Evolutionary conservation across 192 early-diverging fungal genomes (phyloP).

Genomic region (Jimgerdemannia lactiflua): DNA sequence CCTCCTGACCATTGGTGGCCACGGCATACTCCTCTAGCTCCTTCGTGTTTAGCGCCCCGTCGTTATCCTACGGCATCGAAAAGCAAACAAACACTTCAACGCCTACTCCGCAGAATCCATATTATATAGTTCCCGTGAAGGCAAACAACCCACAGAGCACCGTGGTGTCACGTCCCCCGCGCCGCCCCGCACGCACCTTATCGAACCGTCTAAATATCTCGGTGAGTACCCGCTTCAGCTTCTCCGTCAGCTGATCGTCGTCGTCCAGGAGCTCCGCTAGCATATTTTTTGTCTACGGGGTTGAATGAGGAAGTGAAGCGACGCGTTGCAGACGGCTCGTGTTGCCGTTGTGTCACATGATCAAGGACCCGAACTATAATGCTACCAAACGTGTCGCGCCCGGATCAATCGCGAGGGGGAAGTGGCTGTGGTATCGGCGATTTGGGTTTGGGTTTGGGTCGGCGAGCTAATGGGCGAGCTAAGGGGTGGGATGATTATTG

Average conservation of each 20-base stretch:
- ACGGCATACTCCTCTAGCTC: conserved; percentile 47
- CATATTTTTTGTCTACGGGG: background rate
- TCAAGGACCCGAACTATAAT: too few relatives aligned
- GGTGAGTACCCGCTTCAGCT: conserved; percentile 17
- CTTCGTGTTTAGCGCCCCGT: conserved; percentile 36
- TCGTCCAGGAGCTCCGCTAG: background rate
- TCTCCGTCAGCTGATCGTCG: background rate
- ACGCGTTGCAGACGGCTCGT: background rate
- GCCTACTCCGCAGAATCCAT: background rate
- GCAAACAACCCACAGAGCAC: background rate
- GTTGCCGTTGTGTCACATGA: too few relatives aligned
- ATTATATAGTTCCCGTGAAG: background rate
- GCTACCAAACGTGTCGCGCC: too few relatives aligned
- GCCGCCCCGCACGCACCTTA: conserved; percentile 15
- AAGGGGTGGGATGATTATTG: too few relatives aligned
- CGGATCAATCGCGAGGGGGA: too few relatives aligned
- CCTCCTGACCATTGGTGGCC: conserved; percentile 47
- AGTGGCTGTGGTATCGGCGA: too few relatives aligned
- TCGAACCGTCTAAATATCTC: conserved; percentile 36
- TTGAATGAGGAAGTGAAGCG: background rate
- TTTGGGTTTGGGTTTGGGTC: too few relatives aligned
- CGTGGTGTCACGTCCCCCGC: too few relatives aligned
- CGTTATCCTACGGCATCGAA: conserved; percentile 21
- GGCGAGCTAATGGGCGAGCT: too few relatives aligned
- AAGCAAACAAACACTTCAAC: too few relatives aligned